Evolutionary conservation across 768 basidiomycete species (phyloP).

Genomic region (Infundibulicybe gibba): DNA sequence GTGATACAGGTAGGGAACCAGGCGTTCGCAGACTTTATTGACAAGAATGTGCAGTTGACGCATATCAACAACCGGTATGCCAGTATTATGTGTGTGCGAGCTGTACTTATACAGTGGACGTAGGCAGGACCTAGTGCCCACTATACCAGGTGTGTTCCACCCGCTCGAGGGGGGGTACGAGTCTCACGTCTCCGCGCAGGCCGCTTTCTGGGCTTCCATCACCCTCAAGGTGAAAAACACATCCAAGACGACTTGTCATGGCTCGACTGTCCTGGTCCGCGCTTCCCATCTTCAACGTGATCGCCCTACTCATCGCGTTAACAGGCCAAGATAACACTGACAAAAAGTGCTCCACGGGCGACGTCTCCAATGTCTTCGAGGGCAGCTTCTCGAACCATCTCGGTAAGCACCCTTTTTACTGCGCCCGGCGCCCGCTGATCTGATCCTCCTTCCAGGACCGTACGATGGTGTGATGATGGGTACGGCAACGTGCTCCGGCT

Average conservation of each 20-base stretch:
- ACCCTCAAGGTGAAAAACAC: slow-evolving; percentile 39
- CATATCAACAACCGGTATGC: slow-evolving; percentile 51
- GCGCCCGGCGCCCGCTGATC: too few species aligned
- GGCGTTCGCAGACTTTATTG: slow-evolving; percentile 56
- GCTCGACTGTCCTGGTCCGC: slow-evolving; percentile 49
- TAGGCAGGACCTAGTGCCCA: slow-evolving; percentile 36
- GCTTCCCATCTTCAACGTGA: not conserved
- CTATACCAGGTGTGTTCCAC: slow-evolving; percentile 26
- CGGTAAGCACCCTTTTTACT: not conserved
- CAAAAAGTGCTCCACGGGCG: slow-evolving; percentile 1
- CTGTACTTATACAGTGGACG: not conserved
- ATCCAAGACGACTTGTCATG: slow-evolving; percentile 37
- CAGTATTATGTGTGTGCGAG: not conserved
- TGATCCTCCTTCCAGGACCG: too few species aligned
- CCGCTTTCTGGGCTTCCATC: slow-evolving; percentile 38
- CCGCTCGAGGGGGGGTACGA: not conserved
- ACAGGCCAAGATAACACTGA: slow-evolving; percentile 19
- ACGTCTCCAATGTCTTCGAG: not conserved
- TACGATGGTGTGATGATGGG: too few species aligned
- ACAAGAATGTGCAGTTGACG: slow-evolving; percentile 37
- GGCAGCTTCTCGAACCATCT: not conserved
- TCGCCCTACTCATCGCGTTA: slow-evolving; percentile 6
- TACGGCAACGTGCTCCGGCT: too few species aligned
- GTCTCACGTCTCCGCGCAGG: slow-evolving; percentile 20
- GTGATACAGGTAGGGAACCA: slow-evolving; percentile 42